Conservation (phyloP, 2,329 filamentous ascomycete species). For the Botrytis tulipae region DNA sequence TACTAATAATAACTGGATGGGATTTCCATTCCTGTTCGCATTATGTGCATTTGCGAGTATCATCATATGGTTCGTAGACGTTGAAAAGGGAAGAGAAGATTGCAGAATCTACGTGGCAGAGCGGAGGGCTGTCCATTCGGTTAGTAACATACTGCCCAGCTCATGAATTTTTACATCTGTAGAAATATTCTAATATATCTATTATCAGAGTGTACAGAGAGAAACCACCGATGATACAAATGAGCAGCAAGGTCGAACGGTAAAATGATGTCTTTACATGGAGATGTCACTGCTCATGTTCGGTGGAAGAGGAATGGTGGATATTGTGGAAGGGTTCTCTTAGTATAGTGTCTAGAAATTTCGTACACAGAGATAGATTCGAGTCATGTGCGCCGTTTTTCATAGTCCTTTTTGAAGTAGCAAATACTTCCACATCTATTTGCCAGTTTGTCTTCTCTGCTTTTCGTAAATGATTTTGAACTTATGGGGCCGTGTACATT, state of each 20-base stretch:
- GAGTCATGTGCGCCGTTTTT: not conserved
- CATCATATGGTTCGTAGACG: constrained; percentile 42
- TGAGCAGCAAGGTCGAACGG: not conserved
- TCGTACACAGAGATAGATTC: not conserved
- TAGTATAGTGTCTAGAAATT: not conserved
- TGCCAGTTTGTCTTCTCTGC: not conserved
- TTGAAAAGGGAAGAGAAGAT: constrained; percentile 44
- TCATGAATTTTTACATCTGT: not conserved
- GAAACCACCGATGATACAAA: not conserved
- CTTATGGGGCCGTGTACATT: not conserved
- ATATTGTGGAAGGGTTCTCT: not conserved
- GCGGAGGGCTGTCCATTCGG: constrained; percentile 34
- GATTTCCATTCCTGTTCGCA: constrained; percentile 45
- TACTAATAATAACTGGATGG: constrained; percentile 45
- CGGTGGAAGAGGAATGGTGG: not conserved
- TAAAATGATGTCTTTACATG: not conserved
- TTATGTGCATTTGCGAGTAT: constrained; percentile 42
- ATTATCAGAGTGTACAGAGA: not conserved
- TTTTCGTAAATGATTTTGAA: not conserved
- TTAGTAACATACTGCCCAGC: not conserved
- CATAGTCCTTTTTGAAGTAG: not conserved
- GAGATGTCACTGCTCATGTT: not conserved
- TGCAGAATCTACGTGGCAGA: constrained; percentile 41
- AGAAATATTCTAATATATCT: not conserved
- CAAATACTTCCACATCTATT: not conserved